These are phyloP conservation scores for Phoenix dactylifera DNA, from an alignment of 176 grass and related monocot genomes.

Conservation along the genomic window DNA sequence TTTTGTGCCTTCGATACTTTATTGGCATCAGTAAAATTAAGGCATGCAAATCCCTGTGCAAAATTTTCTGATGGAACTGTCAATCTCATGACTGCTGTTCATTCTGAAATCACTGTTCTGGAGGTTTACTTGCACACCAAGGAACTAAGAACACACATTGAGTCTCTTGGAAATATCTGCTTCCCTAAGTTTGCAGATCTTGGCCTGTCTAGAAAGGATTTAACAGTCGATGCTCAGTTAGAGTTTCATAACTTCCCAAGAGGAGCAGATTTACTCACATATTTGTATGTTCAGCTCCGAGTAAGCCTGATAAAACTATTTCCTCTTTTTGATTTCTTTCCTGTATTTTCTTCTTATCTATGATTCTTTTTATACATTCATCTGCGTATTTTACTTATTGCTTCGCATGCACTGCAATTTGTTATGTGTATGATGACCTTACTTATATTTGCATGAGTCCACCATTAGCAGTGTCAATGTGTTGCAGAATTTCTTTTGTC, in stretches of 20 bases:
- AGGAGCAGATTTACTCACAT: slow-evolving; percentile 85
- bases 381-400: too few relatives aligned
- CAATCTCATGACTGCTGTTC: slow-evolving; percentile 19
- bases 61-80: slow-evolving; percentile 16
- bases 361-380: too few relatives aligned
- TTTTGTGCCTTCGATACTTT: slow-evolving; percentile 82
- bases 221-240: slow-evolving; percentile 56
- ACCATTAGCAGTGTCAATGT: too few relatives aligned
- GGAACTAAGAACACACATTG: slow-evolving; percentile 77
- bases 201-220: slow-evolving; percentile 65
- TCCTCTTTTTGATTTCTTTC: slow-evolving; percentile 5
- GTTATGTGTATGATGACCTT: too few relatives aligned
- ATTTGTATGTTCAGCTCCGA: slow-evolving; percentile 88
- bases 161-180: slow-evolving; percentile 85
- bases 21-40: slow-evolving; percentile 53
- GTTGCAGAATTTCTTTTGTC: too few relatives aligned
- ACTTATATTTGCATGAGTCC: too few relatives aligned
- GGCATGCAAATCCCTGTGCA: slow-evolving; percentile 32
- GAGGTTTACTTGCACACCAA: slow-evolving; percentile 91
- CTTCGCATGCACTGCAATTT: too few relatives aligned
- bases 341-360: slow-evolving; percentile 1
- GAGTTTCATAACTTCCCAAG: slow-evolving; percentile 77
- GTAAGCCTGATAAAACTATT: slow-evolving; percentile 59
- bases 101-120: slow-evolving; percentile 60
- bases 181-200: slow-evolving; percentile 70